Conservation (phyloP, 2,329 filamentous ascomycete genomes). For the Aspergillus eucalypticola region DNA sequence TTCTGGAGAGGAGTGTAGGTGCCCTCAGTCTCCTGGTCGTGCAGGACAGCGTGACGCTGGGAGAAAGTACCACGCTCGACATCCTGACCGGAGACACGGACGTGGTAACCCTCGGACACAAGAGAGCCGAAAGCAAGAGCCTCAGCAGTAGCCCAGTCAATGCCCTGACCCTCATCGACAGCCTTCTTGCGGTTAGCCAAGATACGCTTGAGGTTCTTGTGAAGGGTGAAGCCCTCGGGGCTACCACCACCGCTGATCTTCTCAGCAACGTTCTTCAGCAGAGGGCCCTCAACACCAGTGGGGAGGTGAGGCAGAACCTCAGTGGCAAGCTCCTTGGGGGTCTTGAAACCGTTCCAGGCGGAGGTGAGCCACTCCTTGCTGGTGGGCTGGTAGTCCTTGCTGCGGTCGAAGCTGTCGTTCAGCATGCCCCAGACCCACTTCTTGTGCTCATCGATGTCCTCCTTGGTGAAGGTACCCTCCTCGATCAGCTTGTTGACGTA, state of each 20-base stretch:
- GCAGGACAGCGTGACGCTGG: conserved; percentile 93
- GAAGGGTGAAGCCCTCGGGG: conserved; percentile 83
- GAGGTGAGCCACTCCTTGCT: conserved; percentile 98
- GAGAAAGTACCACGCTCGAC: conserved; percentile 99
- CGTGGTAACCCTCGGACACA: conserved; percentile 90
- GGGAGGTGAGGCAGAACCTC: conserved; percentile 91
- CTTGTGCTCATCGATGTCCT: conserved; percentile 98
- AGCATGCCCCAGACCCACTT: conserved; percentile 99
- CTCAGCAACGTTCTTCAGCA: conserved; percentile 77
- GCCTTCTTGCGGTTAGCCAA: conserved; percentile 86
- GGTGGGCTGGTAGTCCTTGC: conserved; percentile 94
- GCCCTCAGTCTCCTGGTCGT: conserved; percentile 92
- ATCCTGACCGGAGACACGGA: conserved; percentile 96
- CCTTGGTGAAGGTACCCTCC: conserved; percentile 94
- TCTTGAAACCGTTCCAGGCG: conserved; percentile 99
- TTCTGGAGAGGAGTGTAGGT: conserved; percentile 93
- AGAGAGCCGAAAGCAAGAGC: conserved; percentile 91
- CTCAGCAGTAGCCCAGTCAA: conserved; percentile 97
- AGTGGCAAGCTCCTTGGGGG: conserved; percentile 91
- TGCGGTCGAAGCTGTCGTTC: conserved; percentile 94
- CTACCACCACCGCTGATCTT: conserved; percentile 70
- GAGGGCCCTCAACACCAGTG: conserved; percentile 73
- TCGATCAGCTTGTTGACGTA: conserved; percentile 89
- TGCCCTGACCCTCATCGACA: conserved; percentile 85
- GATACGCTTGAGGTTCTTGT: conserved; percentile 97